Evolutionary conservation across 805 yeast species (phyloP), one percentile per base, ranked within the genome.

Genomic region (Naumovozyma baii): DNA sequence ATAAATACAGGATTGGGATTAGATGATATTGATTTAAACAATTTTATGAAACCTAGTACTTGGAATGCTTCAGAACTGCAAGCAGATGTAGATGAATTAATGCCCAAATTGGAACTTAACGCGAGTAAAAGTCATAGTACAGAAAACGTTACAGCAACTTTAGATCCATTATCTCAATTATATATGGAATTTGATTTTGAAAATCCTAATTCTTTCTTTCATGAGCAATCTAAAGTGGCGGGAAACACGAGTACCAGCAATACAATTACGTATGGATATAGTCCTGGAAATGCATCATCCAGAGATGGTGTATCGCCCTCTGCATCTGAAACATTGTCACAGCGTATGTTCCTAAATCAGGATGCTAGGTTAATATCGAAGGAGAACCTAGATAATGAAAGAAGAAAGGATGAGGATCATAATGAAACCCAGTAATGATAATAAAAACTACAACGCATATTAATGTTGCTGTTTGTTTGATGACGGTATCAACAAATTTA

Each of bases 161-260:
- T 43, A 32, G 39, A 49, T 37, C 22, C 46, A 36, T 20, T 49
- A 38, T 45, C 40, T 18, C 46, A 51, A 31, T 42, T 51, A 44
- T 52, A 48, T 36, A 44, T 47, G 39, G 58, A 54, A 19, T 51
- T 56, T 34, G 56, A 54, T 38, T 48, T 54, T 33, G 57, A 48
- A 17, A 50, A 51, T 37, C 45, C 52, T n/a, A 44, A 39, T 18
- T 39, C 47, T 3, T 45, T 50, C 29, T 39, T 49, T 14, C 44
- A 44, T 22, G 50, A 50, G 10, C 48, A 43, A 28, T 28, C 40
- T 17, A 41, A 16, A 18, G 8, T 32, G 17, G 16, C 30, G 30
- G n/a, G 28, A 20, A n/a, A 35, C 18, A 34, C 30, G 30, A 20
- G 31, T 18, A 26, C 14, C 12, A n/a, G 29, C 16, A 33, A 19